Conservation (phyloP, 2,329 filamentous ascomycete species). For the Plenodomus biglobosus region DNA sequence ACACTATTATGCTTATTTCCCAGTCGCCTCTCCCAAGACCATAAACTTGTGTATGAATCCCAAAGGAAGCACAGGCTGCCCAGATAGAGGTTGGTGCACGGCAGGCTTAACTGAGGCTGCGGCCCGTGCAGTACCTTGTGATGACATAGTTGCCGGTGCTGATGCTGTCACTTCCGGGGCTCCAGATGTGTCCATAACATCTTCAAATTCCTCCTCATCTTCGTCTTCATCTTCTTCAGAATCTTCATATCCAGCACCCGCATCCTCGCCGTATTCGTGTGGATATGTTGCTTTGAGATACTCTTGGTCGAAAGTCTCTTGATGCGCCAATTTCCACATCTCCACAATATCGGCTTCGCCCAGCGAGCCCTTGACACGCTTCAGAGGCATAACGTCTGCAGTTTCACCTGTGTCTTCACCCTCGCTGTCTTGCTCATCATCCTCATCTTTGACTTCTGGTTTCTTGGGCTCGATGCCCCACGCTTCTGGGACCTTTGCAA, state of each 20-base stretch:
- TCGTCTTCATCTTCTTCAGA: constrained; percentile 21
- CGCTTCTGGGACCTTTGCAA: constrained; percentile 33
- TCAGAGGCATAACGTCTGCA: constrained; percentile 15
- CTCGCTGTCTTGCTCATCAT: constrained; percentile 15
- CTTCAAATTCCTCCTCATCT: constrained; percentile 22
- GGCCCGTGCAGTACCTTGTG: constrained; percentile 2
- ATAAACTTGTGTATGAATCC: constrained; percentile 29
- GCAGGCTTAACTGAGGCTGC: constrained; percentile 6
- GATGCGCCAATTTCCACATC: constrained; percentile 25
- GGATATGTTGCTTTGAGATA: constrained; percentile 13
- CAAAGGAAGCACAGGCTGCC: constrained; percentile 24
- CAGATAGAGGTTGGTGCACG: constrained; percentile 17
- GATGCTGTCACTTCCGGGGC: constrained; percentile 2
- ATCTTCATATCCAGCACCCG: constrained; percentile 15
- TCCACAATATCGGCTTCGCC: constrained; percentile 23
- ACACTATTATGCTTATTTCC: not conserved
- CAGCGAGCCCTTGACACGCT: constrained; percentile 20
- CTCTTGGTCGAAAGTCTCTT: constrained; percentile 21
- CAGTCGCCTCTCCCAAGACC: constrained; percentile 17
- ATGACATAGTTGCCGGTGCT: not conserved
- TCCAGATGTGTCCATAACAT: constrained; percentile 20
- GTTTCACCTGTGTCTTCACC: constrained; percentile 8
- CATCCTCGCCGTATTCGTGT: constrained; percentile 3
- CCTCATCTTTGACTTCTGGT: constrained; percentile 11
- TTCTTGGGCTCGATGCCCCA: constrained; percentile 31